Evolutionary conservation across 1,284 basidiomycete genomes (phyloP).

Genomic region (Apiotrichum gamsii): DNA sequence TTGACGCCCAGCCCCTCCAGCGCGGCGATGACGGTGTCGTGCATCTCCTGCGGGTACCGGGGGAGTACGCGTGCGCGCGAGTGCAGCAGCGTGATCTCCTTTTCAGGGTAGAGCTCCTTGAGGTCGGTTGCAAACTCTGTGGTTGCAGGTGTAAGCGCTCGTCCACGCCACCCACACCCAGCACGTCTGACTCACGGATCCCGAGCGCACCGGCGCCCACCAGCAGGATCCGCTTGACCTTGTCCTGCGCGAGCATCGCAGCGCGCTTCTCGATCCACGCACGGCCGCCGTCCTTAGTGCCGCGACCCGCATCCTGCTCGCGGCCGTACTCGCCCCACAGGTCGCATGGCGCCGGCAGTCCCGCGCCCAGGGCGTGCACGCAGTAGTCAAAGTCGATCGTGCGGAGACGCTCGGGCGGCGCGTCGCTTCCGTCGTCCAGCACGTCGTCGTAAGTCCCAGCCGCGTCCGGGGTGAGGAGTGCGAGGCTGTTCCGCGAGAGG

Average conservation of each 20-base stretch:
- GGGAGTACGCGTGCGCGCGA: constrained; percentile 48
- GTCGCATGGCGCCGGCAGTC: constrained; percentile 45
- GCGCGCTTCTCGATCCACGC: constrained; percentile 25
- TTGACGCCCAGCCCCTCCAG: constrained; percentile 45
- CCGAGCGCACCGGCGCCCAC: constrained; percentile 52
- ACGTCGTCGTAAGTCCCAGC: constrained; percentile 7
- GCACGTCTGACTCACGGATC: constrained; percentile 41
- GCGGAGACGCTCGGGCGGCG: constrained; percentile 8
- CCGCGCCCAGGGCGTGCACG: constrained; percentile 47
- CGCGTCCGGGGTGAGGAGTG: constrained; percentile 41
- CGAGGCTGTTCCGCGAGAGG: constrained; percentile 51
- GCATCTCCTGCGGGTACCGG: constrained; percentile 47
- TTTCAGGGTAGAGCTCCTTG: constrained; percentile 46
- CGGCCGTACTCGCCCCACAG: constrained; percentile 34
- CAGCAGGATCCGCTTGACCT: constrained; percentile 46
- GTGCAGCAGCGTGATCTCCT: constrained; percentile 50
- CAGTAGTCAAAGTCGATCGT: constrained; percentile 48
- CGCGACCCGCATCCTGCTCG: constrained; percentile 19
- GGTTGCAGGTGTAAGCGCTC: not conserved
- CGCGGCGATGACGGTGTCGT: constrained; percentile 39
- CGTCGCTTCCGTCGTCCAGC: constrained; percentile 6
- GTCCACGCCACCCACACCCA: not conserved
- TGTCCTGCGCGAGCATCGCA: constrained; percentile 33
- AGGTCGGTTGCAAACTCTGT: constrained; percentile 51
- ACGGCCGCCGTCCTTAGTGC: constrained; percentile 36